Base-by-base conservation (phyloP, 768 basidiomycete genomes). In the Phaffia australis region DNA sequence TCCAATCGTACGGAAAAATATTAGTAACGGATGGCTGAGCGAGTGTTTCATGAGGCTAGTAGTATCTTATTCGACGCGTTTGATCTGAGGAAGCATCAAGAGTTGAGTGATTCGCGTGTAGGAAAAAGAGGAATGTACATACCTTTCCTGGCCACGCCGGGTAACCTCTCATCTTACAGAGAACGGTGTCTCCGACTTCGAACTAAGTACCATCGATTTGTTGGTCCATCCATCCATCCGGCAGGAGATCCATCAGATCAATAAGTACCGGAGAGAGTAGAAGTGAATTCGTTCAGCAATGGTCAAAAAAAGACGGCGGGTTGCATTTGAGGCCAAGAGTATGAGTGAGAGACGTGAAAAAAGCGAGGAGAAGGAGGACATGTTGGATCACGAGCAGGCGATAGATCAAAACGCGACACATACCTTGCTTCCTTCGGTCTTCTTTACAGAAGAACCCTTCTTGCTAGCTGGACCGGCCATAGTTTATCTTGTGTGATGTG, bases 141-240 rank as follows among this genome's bases (percentile, higher is more conserved):
- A 83, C 88, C 80, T 88, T 87, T 75, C 85, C 89, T 63, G 92
- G 95, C 95, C 95, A 99, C 4, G 87, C 82, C 1, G 95, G 91
- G 79, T 81, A 97, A 14, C 94, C 95, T 79, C 88, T 89, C 75
- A 99, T 79, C 80, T 94, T 93, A 29, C 83, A 91, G 69, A 97
- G 83, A 49, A 98, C 90, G 71, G 91, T 80, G 73, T 98, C 92
- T 77, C 87, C 85, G 64, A 81, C 74, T 27, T 81, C 81, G 76
- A 88, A 94, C 56, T 79, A 42, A 42, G 5, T 14, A 4, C 1
- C 46, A 16, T 14, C 18, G 47, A 16, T 46, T 21, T 2, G 16
- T 30, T 4, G 11, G 30, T 32, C 35, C 57, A n/a, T 35, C 23
- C 29, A 30, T 16, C 56, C 32, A 35, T 59, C 32, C 47, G 57